Percentiles rank a stretch among this genome's conserved stretches.
phyloP scores from a whole-genome alignment of 345 rosid genomes.

The Combretum micranthum region DNA sequence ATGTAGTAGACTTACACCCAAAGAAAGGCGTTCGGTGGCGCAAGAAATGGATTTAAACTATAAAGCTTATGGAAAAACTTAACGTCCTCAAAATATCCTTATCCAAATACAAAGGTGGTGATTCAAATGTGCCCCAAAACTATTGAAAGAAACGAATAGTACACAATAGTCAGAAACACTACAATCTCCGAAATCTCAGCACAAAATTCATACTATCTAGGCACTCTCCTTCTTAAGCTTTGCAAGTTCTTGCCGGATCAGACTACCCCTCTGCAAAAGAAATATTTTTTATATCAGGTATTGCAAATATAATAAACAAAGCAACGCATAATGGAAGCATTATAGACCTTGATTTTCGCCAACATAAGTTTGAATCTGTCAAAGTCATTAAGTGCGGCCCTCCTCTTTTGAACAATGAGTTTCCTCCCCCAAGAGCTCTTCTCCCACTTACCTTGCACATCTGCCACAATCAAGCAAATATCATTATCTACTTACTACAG shows the following conservation, averaged over 20 bases:
- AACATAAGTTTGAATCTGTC: slow-evolving; percentile 84
- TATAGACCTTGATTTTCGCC: slow-evolving; percentile 73
- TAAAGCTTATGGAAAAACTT: no score
- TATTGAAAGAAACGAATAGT: background rate
- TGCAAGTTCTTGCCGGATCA: slow-evolving; percentile 56
- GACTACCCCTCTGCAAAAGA: slow-evolving; percentile 40
- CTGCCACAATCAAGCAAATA: slow-evolving; percentile 19
- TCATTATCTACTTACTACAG: background rate
- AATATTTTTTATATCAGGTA: background rate
- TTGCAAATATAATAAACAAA: no score
- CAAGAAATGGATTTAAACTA: no score
- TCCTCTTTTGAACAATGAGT: slow-evolving; percentile 63
- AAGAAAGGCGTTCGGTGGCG: no score
- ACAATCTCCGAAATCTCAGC: slow-evolving; percentile 1
- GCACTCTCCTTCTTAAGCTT: slow-evolving; percentile 47
- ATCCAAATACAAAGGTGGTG: background rate
- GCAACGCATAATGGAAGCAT: no score
- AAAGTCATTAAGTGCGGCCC: slow-evolving; percentile 73
- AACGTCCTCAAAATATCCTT: no score
- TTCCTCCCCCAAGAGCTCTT: slow-evolving; percentile 83
- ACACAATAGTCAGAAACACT: background rate
- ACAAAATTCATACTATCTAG: slow-evolving; percentile 11
- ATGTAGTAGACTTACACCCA: no score
- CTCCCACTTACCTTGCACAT: slow-evolving; percentile 83
- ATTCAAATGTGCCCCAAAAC: background rate